Conservation (phyloP, 805 yeast genomes). For the Candida hispaniensis region DNA sequence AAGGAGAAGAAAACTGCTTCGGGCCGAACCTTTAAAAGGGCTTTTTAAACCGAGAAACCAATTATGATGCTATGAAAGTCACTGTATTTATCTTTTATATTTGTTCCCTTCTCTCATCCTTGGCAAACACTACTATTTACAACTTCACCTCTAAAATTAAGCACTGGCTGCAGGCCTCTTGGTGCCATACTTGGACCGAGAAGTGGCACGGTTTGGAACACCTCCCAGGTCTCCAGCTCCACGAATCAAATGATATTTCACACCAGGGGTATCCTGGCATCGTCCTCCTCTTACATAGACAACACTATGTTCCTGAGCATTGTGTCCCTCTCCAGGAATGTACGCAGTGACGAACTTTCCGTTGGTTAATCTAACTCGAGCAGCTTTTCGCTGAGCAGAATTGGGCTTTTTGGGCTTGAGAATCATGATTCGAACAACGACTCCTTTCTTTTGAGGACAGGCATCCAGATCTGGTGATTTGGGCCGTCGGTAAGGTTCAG, state of each 20-base stretch:
- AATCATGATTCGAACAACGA: conserved; percentile 85
- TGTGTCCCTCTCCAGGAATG: conserved; percentile 98
- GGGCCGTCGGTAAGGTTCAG: conserved; percentile 24
- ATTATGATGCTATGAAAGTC: too few relatives aligned
- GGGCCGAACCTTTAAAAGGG: conserved; percentile 63
- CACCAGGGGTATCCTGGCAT: conserved; percentile 97
- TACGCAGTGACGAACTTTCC: conserved; percentile 86
- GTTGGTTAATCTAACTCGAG: conserved; percentile 84
- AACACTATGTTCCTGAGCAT: conserved; percentile 93
- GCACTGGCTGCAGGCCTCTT: conserved; percentile 37
- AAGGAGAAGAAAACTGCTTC: conserved; percentile 66
- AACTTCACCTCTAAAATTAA: conserved; percentile 15
- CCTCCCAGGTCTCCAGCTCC: conserved; percentile 91
- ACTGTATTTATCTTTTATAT: too few relatives aligned
- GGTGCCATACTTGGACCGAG: conserved; percentile 90
- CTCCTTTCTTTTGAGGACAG: conserved; percentile 89
- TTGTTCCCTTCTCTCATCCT: too few relatives aligned
- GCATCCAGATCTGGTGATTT: conserved; percentile 70
- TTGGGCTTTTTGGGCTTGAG: conserved; percentile 97
- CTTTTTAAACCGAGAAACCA: too few relatives aligned
- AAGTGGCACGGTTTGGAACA: conserved; percentile 82
- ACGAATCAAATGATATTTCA: conserved; percentile 84
- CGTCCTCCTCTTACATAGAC: conserved; percentile 97
- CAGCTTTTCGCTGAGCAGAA: conserved; percentile 95
- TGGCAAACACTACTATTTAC: too few relatives aligned